Conservation (phyloP, 2,329 filamentous ascomycete genomes). For the Pseudopithomyces chartarum region DNA sequence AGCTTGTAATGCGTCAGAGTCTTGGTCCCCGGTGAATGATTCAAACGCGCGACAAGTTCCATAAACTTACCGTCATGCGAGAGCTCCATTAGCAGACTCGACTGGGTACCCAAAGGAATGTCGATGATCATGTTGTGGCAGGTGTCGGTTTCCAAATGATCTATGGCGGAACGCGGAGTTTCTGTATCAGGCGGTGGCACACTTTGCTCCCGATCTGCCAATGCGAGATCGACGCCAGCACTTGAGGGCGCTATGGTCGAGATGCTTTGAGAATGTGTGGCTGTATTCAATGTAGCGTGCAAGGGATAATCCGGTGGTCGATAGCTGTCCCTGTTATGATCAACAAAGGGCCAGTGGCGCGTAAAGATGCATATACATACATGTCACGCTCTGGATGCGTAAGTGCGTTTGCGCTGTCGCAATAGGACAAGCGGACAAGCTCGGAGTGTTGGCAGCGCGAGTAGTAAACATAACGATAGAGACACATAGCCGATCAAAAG, state of each 20-base stretch:
- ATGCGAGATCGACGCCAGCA: constrained; percentile 11
- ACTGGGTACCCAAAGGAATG: constrained; percentile 24
- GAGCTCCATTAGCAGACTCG: constrained; percentile 25
- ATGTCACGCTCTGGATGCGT: constrained; percentile 23
- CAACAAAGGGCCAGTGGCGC: background rate
- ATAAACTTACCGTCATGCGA: constrained; percentile 35
- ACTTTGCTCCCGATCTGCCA: constrained; percentile 4
- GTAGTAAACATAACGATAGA: constrained; percentile 42
- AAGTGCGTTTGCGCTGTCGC: constrained; percentile 32
- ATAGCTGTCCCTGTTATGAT: constrained; percentile 22
- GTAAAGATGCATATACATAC: constrained; percentile 14
- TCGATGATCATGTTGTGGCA: constrained; percentile 28
- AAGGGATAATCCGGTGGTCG: constrained; percentile 7
- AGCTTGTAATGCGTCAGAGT: constrained; percentile 22
- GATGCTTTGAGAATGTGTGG: constrained; percentile 27
- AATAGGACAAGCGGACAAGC: constrained; percentile 36
- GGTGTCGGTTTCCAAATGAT: constrained; percentile 10
- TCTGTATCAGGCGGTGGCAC: constrained; percentile 13
- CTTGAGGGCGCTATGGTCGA: constrained; percentile 26
- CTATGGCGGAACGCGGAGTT: constrained; percentile 28
- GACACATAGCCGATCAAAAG: constrained; percentile 34
- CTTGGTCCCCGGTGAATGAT: constrained; percentile 14
- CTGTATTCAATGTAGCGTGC: constrained; percentile 8
- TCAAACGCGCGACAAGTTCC: constrained; percentile 27
- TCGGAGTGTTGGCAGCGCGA: constrained; percentile 39